Conservation (phyloP, 768 basidiomycete species). For the Scleroderma citrinum region DNA sequence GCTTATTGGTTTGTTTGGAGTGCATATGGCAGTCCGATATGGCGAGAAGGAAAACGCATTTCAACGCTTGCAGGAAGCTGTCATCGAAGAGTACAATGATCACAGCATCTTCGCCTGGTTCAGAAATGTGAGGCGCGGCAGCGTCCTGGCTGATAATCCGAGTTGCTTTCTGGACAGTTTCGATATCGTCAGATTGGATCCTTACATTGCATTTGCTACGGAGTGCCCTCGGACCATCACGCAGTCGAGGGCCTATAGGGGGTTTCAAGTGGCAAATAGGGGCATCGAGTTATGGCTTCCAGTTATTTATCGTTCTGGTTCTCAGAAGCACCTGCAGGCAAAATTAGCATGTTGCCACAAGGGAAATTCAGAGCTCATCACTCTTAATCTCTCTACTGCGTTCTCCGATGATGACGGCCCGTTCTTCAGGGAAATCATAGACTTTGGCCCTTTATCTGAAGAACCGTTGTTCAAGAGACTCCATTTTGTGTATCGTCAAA, state of each 20-base stretch:
- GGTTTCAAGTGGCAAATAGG: neutral
- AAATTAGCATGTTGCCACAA: neutral
- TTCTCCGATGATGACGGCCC: neutral
- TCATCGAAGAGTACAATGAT: neutral
- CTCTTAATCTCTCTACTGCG: neutral
- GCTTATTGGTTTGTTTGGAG: slow-evolving; percentile 2
- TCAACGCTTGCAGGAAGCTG: slow-evolving; percentile 1
- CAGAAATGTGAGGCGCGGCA: neutral
- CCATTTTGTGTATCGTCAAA: neutral
- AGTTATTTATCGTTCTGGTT: neutral
- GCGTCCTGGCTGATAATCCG: neutral
- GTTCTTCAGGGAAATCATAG: neutral
- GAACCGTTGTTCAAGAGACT: neutral
- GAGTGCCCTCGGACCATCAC: neutral
- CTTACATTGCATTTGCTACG: neutral
- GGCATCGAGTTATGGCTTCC: neutral
- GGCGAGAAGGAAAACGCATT: slow-evolving; percentile 4
- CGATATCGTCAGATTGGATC: neutral
- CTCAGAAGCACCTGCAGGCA: neutral
- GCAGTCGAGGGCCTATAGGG: neutral
- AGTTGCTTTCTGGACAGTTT: neutral
- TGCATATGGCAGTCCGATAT: slow-evolving; percentile 19
- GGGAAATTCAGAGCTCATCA: neutral
- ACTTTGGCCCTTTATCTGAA: neutral
- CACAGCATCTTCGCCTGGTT: slow-evolving; percentile 5